phyloP scores from a whole-genome alignment of 2,329 filamentous ascomycete genomes.

The Monascus ruber region DNA sequence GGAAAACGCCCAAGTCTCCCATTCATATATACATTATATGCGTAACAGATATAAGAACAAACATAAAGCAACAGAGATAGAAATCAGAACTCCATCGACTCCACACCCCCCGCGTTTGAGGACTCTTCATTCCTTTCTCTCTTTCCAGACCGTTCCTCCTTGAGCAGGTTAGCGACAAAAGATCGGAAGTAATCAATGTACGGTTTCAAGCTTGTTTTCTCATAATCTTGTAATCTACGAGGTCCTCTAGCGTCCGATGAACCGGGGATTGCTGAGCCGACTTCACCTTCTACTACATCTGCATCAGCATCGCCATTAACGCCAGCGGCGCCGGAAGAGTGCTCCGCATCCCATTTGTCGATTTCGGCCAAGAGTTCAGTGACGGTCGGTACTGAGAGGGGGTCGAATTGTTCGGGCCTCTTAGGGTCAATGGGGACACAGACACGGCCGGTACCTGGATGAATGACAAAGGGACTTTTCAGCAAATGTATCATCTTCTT shows the following conservation, averaged over 20 bases:
- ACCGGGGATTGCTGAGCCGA: constrained; percentile 13
- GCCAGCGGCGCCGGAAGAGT: constrained; percentile 15
- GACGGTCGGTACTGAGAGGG: constrained; percentile 78
- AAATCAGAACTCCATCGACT: constrained; percentile 55
- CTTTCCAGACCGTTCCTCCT: constrained; percentile 52
- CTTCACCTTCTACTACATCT: constrained; percentile 32
- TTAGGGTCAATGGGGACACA: constrained; percentile 85
- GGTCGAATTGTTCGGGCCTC: constrained; percentile 71
- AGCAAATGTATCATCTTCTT: constrained; percentile 98
- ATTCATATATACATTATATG: neutral
- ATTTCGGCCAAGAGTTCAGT: constrained; percentile 73
- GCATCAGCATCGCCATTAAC: constrained; percentile 22
- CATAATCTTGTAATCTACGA: constrained; percentile 65
- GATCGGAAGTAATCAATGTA: constrained; percentile 82
- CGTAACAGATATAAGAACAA: neutral
- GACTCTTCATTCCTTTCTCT: constrained; percentile 40
- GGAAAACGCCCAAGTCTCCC: neutral
- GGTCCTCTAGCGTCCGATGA: constrained; percentile 22
- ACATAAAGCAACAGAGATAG: neutral
- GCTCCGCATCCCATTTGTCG: constrained; percentile 56
- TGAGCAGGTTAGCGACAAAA: constrained; percentile 69
- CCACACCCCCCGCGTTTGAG: constrained; percentile 21
- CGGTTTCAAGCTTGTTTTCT: constrained; percentile 90
- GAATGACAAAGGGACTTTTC: constrained; percentile 92
- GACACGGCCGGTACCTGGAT: constrained; percentile 84